A percentile compares a stretch with the other conserved stretches of the same genome.
Conservation (phyloP, 1,139 yeast species). For the Barnettozyma hawaiiensis region DNA sequence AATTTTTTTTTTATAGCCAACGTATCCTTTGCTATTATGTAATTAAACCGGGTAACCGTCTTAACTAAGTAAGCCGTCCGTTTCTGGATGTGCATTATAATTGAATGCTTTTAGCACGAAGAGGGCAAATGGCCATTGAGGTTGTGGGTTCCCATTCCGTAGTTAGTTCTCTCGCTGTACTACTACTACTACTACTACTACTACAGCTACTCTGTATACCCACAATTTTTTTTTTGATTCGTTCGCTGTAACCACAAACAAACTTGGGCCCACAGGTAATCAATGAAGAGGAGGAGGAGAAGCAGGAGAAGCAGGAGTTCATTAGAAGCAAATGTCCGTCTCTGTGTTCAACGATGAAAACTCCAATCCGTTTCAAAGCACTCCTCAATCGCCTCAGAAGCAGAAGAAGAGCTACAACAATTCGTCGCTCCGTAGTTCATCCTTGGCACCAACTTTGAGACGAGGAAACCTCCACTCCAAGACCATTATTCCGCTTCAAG, state of each 20-base stretch:
- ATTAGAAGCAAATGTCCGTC: neutral
- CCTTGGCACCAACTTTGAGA: constrained; percentile 3
- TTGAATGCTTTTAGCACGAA: no score
- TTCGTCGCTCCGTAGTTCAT: neutral
- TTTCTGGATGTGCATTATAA: neutral
- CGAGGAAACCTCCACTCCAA: neutral
- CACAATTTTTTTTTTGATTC: no score
- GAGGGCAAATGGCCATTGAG: neutral
- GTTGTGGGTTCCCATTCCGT: neutral
- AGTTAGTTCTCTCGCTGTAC: no score
- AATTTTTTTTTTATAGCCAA: constrained; percentile 1
- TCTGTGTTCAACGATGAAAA: constrained; percentile 7
- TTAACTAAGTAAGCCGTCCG: neutral
- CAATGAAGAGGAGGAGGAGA: no score
- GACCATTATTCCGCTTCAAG: neutral
- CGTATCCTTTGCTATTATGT: no score
- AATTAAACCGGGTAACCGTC: neutral
- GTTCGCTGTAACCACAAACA: neutral
- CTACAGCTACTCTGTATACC: neutral
- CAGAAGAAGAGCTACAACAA: no score
- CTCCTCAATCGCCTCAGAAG: neutral
- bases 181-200: no score
- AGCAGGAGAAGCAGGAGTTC: neutral
- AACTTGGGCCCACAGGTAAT: neutral
- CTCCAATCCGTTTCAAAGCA: constrained; percentile 1